Percentiles rank a stretch among this genome's conserved stretches.
phyloP scores from a whole-genome alignment of 441 rosid genomes.

The Erodium trifolium region DNA sequence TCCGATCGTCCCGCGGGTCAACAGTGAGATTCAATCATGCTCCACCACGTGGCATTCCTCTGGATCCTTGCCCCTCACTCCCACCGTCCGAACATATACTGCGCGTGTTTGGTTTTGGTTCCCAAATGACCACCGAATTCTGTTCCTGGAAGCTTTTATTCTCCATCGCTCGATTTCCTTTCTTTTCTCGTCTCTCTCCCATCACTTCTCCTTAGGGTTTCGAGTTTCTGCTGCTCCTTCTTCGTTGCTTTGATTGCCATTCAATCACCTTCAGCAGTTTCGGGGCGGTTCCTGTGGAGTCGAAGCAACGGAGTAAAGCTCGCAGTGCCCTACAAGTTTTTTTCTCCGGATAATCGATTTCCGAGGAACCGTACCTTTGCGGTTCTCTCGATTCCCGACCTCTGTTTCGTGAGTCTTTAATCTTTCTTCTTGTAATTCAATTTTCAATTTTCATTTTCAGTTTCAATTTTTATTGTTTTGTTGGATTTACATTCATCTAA shows the following conservation, averaged over 20 bases:
- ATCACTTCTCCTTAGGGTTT: neutral
- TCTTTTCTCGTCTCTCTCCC: neutral
- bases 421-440: neutral
- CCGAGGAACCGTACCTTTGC: slow-evolving; percentile 1
- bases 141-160: neutral
- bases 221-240: slow-evolving; percentile 6
- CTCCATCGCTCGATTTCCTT: neutral
- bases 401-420: neutral
- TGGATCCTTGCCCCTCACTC: neutral
- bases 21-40: neutral
- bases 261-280: neutral
- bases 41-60: neutral
- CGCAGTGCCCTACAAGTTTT: neutral
- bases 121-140: slow-evolving; percentile 3
- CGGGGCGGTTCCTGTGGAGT: slow-evolving; percentile 9
- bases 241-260: neutral
- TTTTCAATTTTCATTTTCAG: no score
- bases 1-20: neutral
- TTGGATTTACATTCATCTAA: no score
- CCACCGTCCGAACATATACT: neutral
- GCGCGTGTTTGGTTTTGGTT: slow-evolving; percentile 4
- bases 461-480: no score
- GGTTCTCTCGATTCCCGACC: neutral
- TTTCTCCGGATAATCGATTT: neutral
- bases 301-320: slow-evolving; percentile 1